Percentiles rank a stretch among this genome's conserved stretches.
phyloP scores from a whole-genome alignment of 1,284 basidiomycete species.

The Cryptococcus sp. region DNA sequence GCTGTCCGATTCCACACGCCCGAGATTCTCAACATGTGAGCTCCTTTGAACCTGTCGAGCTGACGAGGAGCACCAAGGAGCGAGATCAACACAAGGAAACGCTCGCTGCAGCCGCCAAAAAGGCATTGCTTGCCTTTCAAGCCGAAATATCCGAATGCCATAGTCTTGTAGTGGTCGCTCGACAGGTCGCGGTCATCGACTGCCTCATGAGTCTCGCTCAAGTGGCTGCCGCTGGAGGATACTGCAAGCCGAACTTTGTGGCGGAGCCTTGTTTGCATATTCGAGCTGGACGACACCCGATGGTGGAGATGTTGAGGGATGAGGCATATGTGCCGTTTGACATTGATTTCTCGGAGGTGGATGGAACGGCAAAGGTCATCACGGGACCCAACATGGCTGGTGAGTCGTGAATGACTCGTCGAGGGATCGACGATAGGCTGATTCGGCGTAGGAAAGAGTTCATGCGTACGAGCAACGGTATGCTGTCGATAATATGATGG shows the following conservation, averaged over 20 bases:
- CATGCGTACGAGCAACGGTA: slow-evolving; percentile 39
- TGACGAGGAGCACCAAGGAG: slow-evolving; percentile 53
- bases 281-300: slow-evolving; percentile 57
- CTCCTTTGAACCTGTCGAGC: not conserved
- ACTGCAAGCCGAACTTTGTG: slow-evolving; percentile 67
- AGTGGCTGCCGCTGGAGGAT: slow-evolving; percentile 36
- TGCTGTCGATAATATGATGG: slow-evolving; percentile 3
- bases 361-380: slow-evolving; percentile 64
- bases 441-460: slow-evolving; percentile 40
- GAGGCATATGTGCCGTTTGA: slow-evolving; percentile 71
- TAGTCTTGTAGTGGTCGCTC: slow-evolving; percentile 64
- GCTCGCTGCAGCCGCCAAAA: slow-evolving; percentile 59
- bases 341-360: slow-evolving; percentile 41
- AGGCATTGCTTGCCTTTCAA: slow-evolving; percentile 65
- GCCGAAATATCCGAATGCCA: slow-evolving; percentile 66
- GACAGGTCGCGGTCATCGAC: slow-evolving; percentile 62
- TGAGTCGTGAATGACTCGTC: slow-evolving; percentile 13
- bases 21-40: slow-evolving; percentile 56
- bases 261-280: slow-evolving; percentile 52
- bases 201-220: slow-evolving; percentile 43
- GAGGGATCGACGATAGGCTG: not conserved
- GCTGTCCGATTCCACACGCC: slow-evolving; percentile 78
- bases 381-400: slow-evolving; percentile 55
- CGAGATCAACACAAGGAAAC: slow-evolving; percentile 72
- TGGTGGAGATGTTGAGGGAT: slow-evolving; percentile 68